Base-by-base conservation (phyloP, 805 yeast species). In the Hanseniaspora thailandica region DNA sequence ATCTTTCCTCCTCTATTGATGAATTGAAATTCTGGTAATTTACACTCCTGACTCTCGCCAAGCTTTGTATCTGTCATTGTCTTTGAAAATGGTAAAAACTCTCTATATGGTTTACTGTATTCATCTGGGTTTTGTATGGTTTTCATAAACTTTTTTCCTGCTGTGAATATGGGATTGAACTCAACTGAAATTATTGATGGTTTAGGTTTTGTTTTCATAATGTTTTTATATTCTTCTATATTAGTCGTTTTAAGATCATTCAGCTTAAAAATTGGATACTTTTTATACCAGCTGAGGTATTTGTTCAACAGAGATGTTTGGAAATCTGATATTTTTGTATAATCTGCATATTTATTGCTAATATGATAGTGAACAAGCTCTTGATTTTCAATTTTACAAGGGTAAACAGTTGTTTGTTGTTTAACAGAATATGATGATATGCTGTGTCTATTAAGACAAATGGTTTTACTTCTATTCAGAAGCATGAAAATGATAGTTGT, bases 1-100 rank as follows among this genome's bases (percentile, higher is more conserved):
- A 93, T 79, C 64, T 93, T 95, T 0, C 99, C 99, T 15, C 99
- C 99, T 57, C 99, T 72, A 52, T 80, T 80, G 0, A 93, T 76
- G 60, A 86, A 90, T n/a, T 81, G 75, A 62, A 79, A 85, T 30
- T 73, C 73, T n/a, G 74, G 74, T 39, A 49, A 54, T 28, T 66
- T 64, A 59, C 41, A 38, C 22, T 38, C 41, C 7, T 22, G 17
- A 1, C 13, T 38, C 0, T 38, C n/a, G 44, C 56, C 46, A 57
- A 63, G 56, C 44, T 57, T 50, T 62, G 67, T 58, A 34, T 66
- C 67, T 9, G 62, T 17, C 47, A 50, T 43, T 6, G 54, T 43
- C 13, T 43, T 43, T 15, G 47, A 41, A 4, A 2, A 7, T 26
- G 54, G 54, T 2, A 43, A 10, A 15, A 50, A 50, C 1, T 34